Base-by-base conservation (phyloP, 1,284 basidiomycete genomes). In the Puccinia coronata region DNA sequence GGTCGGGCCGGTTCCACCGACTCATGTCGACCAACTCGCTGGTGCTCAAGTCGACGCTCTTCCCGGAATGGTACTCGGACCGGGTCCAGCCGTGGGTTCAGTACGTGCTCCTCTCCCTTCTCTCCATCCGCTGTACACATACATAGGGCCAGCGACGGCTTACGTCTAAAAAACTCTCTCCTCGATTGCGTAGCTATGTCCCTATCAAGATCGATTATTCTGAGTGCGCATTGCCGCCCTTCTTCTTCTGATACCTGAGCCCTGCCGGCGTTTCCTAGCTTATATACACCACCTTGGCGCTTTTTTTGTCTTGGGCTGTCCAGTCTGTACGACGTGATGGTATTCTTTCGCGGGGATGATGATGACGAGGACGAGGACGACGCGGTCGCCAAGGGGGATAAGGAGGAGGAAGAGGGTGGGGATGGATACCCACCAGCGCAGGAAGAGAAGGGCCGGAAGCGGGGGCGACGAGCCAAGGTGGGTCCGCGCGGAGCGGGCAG, bases 61-160 rank as follows among this genome's bases (percentile, higher is more conserved):
- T 85, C 82, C 83, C 84, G 34, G 84, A 85, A 73, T 85, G 84
- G 84, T 85, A 84, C 72, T 79, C 80, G 59, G 83, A 84, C 53
- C 82, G 84, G 6, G 82, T 84, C 28, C 84, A 85, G 73, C 84
- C 84, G 12, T 85, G 84, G 84, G 82, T 84, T 16, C 84, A 85
- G 83, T 84, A 49, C 57, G 83, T 82, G 31, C 25, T n/a, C n/a
- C n/a, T 47, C 25, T 31, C 34, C 34, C 12, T n/a, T 34, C 53
- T 28, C 18, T 73, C 57, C 3, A 34, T 36, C 47, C 31, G 8
- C 39, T 47, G 34, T 16, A 57, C 2, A 11, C 61, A 14, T 18
- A n/a, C 0, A 28, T 28, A 39, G n/a, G 28, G n/a, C n/a, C n/a
- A 11, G 20, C 20, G 8, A 9, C 28, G 5, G 36, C 55, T 6